Evolutionary conservation across 139 green algal species (phyloP).

Genomic region (Haematococcus lacustris): DNA sequence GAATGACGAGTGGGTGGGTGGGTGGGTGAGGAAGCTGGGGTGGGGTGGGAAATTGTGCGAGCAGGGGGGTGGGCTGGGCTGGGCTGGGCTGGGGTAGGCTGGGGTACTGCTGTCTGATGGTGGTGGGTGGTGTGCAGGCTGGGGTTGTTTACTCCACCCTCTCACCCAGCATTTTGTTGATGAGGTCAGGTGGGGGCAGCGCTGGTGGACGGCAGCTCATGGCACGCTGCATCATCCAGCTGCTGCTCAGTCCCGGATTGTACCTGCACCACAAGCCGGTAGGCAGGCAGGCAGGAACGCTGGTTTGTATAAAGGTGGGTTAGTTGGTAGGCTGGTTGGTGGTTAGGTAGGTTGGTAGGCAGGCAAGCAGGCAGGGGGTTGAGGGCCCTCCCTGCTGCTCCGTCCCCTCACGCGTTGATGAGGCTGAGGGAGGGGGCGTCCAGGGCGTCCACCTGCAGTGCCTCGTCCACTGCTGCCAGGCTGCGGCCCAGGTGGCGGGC

Average conservation of each 20-base stretch:
- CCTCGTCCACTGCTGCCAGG: conserved; percentile 43
- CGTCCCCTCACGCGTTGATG: conserved; percentile 46
- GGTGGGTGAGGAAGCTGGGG: not conserved
- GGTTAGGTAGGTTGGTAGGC: too few relatives aligned
- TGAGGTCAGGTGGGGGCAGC: conserved; percentile 40
- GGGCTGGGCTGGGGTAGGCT: too few relatives aligned
- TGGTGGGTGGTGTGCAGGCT: not conserved
- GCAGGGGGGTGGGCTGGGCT: too few relatives aligned
- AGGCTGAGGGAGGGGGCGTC: conserved; percentile 39
- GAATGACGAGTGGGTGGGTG: not conserved
- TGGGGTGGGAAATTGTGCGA: too few relatives aligned
- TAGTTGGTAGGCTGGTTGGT: not conserved
- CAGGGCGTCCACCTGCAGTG: conserved; percentile 27
- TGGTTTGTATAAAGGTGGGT: conserved; percentile 2
- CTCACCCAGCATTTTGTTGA: conserved; percentile 64
- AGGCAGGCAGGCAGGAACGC: not conserved
- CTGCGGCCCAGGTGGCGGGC: conserved; percentile 63
- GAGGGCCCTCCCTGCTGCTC: not conserved
- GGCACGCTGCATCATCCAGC: conserved; percentile 83
- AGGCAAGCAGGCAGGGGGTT: too few relatives aligned
- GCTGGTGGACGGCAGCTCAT: conserved; percentile 64
- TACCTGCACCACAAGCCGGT: conserved; percentile 19
- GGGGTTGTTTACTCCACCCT: not conserved
- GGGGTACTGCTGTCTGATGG: too few relatives aligned
- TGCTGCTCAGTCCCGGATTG: conserved; percentile 46